Base-by-base conservation (phyloP, 1,139 yeast species). In the Taphrina deformans region DNA sequence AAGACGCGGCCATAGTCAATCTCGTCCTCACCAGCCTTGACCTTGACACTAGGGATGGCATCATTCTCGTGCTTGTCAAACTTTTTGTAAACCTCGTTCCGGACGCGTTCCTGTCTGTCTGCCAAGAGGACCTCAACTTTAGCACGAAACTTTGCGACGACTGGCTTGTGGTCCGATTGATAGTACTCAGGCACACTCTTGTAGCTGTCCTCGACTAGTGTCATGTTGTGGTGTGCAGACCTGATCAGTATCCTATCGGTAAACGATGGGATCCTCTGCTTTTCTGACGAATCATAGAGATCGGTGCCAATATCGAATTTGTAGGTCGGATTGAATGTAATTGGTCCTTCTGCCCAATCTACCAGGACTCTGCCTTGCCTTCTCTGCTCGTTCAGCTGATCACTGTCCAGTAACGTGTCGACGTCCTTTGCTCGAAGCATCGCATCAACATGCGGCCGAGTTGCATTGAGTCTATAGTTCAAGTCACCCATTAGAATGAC, bases 161-260 rank as follows among this genome's bases (percentile, higher is more conserved):
- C 95, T 0, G 96, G 96, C 61, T 87, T 78, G 74, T 89, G 96
- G 72, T 89, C 96, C 0, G 92, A 85, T 29, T 85, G 80, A 1
- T 78, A 71, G 69, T 81, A 82, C 55, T 71, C 73, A 71, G 61
- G 65, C 27, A 61, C 40, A 59, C 70, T 41, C 52, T 82, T 55
- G 66, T 68, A 51, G 45, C 53, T 65, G 31, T 29, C 23, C 48
- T 56, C 41, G 46, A 29, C 44, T 9, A 33, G 21, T 4, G 16
- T n/a, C 56, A 33, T 38, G 21, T n/a, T 27, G 31, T 27, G 26
- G 24, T 33, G 50, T 10, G 10, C 33, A 5, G 62, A 55, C 9
- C 55, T 21, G n/a, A 46, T 55, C 40, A 69, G 51, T 24, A 87
- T 81, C 59, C 95, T 78, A 72, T 89, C 96, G 0, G 96, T 88